Evolutionary conservation across 352 stramenopile species (phyloP).

Genomic region (Halophytophthora polymorphica): DNA sequence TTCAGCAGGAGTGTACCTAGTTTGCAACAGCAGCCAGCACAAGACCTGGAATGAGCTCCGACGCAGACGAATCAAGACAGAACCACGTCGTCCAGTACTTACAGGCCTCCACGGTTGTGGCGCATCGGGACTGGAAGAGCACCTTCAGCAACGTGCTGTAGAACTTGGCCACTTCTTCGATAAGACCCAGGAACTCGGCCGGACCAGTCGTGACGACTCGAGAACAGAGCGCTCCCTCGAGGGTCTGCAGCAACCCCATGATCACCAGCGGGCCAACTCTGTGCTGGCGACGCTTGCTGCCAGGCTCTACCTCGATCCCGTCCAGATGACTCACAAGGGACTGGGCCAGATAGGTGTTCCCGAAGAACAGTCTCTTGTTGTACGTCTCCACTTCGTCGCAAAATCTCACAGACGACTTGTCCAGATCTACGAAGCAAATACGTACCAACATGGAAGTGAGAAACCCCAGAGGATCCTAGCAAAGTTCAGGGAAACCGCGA

Average conservation of each 20-base stretch:
- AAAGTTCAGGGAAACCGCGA: too few relatives aligned
- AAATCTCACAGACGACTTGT: conserved; percentile 46
- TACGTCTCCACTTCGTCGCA: conserved; percentile 70
- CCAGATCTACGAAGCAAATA: conserved; percentile 32
- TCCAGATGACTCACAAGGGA: conserved; percentile 63
- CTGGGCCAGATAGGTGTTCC: conserved; percentile 64
- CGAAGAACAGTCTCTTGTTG: conserved; percentile 76
- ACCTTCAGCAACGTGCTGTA: conserved; percentile 83
- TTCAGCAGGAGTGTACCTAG: conserved; percentile 90
- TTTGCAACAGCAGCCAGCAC: too few relatives aligned
- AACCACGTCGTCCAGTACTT: conserved; percentile 17
- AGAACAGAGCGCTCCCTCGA: conserved; percentile 91
- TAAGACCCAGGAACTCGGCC: conserved; percentile 60
- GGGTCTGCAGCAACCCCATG: conserved; percentile 89
- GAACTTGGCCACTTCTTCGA: conserved; percentile 69
- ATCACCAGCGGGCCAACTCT: conserved; percentile 74
- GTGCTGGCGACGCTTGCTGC: conserved; percentile 5
- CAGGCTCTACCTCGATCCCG: conserved; percentile 47
- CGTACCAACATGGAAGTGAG: conserved; percentile 6
- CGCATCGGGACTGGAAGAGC: conserved; percentile 88
- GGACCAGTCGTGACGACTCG: conserved; percentile 80
- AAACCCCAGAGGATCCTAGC: too few relatives aligned
- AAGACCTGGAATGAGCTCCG: conserved; percentile 1
- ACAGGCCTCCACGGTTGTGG: conserved; percentile 83
- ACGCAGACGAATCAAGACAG: not conserved